Base-by-base conservation (phyloP, 2,329 filamentous ascomycete species). In the Nigrograna mackinnonii region DNA sequence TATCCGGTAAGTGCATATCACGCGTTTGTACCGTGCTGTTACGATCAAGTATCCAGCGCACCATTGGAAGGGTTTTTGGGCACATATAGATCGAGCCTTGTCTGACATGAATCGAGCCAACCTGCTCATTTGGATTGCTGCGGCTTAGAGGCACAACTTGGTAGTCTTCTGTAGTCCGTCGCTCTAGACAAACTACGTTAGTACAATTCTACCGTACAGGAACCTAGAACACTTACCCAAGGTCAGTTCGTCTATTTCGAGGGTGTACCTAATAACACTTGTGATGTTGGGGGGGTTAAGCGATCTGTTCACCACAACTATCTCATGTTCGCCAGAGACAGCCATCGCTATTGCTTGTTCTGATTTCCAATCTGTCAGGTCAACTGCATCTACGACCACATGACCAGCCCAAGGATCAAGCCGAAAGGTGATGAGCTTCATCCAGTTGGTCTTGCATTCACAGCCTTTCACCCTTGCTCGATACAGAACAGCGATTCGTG, bases 391-490 rank as follows among this genome's bases (percentile, higher is more conserved):
- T 5, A 31, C 22, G 14, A 50, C 34, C 9, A 36, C 32, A 7
- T 46, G 45, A 22, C 47, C 50, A 20, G 46, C 43, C 2, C 36
- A 13, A 7, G 30, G 6, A 18, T 53, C 40, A 4, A 55, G 37
- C n/a, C 17, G 13, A 26, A 51, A 43, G 11, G 37, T 31, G 12
- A 51, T n/a, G 6, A 55, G n/a, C 22, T 35, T 47, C 39, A 46
- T 39, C 11, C 5, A 21, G n/a, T 2, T 6, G 7, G 11, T 14
- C 16, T 6, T 17, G 14, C 9, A 14, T 37, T 21, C 13, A 22
- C 18, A 32, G 19, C 7, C 17, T 14, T n/a, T 30, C 21, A 24
- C 16, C 3, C 17, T 18, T 35, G 35, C 31, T 11, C 33, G 39
- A 26, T 43, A 49, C 24, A 49, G 43, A 35, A 41, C 37, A 5